These are phyloP conservation scores for Leucoagaricus sp. DNA, from an alignment of 1,284 basidiomycete species.

Conservation along the genomic window DNA sequence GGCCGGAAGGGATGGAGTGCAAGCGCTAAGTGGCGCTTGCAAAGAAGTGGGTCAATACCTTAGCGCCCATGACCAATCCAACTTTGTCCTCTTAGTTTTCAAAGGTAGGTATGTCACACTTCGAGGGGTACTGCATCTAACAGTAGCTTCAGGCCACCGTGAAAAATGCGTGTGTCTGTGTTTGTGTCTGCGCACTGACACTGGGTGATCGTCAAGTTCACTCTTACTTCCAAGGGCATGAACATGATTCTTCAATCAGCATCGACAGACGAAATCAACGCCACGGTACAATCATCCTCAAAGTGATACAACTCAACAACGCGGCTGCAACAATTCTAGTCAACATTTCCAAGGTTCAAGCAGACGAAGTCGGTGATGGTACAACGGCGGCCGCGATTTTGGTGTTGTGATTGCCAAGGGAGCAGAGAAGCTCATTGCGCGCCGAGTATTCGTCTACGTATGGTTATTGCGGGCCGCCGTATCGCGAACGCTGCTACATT, in stretches of 20 bases:
- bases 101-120: too few relatives aligned
- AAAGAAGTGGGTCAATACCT: too few relatives aligned
- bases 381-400: slow-evolving; percentile 95
- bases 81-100: too few relatives aligned
- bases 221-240: slow-evolving; percentile 76
- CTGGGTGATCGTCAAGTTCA: neutral
- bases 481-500: slow-evolving; percentile 90
- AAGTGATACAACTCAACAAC: slow-evolving; percentile 97
- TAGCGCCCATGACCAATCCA: too few relatives aligned
- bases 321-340: slow-evolving; percentile 99
- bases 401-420: slow-evolving; percentile 88
- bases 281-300: slow-evolving; percentile 98
- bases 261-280: slow-evolving; percentile 91
- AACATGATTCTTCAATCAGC: slow-evolving; percentile 94
- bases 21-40: too few relatives aligned
- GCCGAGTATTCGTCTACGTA: slow-evolving; percentile 97
- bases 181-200: neutral
- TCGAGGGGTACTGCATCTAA: too few relatives aligned
- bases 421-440: slow-evolving; percentile 95
- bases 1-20: too few relatives aligned
- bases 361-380: slow-evolving; percentile 98
- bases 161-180: slow-evolving; percentile 92
- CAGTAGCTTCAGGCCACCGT: too few relatives aligned
- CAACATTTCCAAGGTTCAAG: slow-evolving; percentile 99
- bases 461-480: slow-evolving; percentile 98